phyloP scores from a whole-genome alignment of 768 basidiomycete species.

The Hysterangium stoloniferum region DNA sequence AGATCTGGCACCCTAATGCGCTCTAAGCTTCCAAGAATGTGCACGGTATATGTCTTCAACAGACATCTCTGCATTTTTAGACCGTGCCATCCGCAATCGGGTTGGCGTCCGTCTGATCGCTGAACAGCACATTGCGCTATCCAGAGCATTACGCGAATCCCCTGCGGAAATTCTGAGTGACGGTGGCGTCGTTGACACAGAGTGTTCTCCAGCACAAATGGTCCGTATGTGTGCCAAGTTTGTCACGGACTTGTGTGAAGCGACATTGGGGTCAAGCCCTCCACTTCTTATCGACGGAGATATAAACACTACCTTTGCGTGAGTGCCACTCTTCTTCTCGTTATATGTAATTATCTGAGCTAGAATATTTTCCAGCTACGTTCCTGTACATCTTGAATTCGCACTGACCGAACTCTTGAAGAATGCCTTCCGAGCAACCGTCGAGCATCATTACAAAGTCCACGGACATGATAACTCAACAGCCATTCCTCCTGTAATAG shows the following conservation, averaged over 20 bases:
- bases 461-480: conserved; percentile 27
- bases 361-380: conserved; percentile 51
- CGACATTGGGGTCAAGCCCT: conserved; percentile 70
- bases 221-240: conserved; percentile 76
- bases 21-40: conserved; percentile 74
- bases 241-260: conserved; percentile 77
- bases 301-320: conserved; percentile 69
- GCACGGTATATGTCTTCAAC: conserved; percentile 73
- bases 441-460: conserved; percentile 57
- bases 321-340: conserved; percentile 26
- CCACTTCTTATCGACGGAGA: conserved; percentile 63
- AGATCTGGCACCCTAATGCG: not conserved
- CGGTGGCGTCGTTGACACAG: conserved; percentile 68
- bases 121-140: conserved; percentile 84
- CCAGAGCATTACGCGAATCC: conserved; percentile 41
- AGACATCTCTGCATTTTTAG: conserved; percentile 74
- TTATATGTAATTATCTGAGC: conserved; percentile 8
- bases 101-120: conserved; percentile 85
- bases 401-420: conserved; percentile 87
- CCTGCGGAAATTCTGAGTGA: conserved; percentile 27
- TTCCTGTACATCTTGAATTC: conserved; percentile 87
- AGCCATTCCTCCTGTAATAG: conserved; percentile 51
- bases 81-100: conserved; percentile 77
- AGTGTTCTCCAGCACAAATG: conserved; percentile 66
- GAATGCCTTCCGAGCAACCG: conserved; percentile 85